Evolutionary conservation across 345 rosid genomes (phyloP), one percentile per base, ranked within the genome.

Genomic region (Diplotaxis tenuifolia): DNA sequence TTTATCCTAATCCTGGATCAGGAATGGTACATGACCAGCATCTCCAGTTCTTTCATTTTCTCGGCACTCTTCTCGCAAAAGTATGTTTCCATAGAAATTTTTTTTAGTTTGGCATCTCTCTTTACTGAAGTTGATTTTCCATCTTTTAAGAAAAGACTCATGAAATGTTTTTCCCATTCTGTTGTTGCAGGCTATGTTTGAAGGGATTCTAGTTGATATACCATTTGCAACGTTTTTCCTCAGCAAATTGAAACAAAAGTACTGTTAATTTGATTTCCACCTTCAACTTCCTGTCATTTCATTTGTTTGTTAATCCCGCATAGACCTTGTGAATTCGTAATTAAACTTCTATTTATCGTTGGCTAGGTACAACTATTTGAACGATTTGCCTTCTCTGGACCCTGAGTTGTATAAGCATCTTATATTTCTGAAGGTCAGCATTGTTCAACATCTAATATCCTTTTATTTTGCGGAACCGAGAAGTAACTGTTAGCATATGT

Each of bases 221-320:
- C 99, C 99, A 67, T 95, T 95, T 72, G 97, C 99, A 57, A 90
- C 98, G 55, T 95, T 95, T 88, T 95, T 95, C 86, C 85, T 95
- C 88, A 95, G 98, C 94, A 95, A 95, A 83, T 77, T 95, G 76
- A 95, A 92, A 72, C 96, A 83, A 55, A 95, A 92, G 99, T 95
- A 88, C 62, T 18, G 28, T 70, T 28, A 58, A 25, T 55, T 38
- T 59, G 59, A 65, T 40, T 49, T 68, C 72, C 40, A 49, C 42
- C 60, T 16, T 64, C 62, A 40, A 47, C 62, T 56, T 67, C 34
- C 36, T 63, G 36, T 53, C 64, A 28, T 11, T 40, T 69, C 36
- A 32, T 56, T 56, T 55, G 18, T 31, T 76, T 65, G 60, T 47
- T 7, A 19, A 15, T 28, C 72, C 55, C 50, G 14, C 38, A 29